Evolutionary conservation across 2,329 filamentous ascomycete species (phyloP), one percentile per base, ranked within the genome.

Genomic region (Cercospora sp.): DNA sequence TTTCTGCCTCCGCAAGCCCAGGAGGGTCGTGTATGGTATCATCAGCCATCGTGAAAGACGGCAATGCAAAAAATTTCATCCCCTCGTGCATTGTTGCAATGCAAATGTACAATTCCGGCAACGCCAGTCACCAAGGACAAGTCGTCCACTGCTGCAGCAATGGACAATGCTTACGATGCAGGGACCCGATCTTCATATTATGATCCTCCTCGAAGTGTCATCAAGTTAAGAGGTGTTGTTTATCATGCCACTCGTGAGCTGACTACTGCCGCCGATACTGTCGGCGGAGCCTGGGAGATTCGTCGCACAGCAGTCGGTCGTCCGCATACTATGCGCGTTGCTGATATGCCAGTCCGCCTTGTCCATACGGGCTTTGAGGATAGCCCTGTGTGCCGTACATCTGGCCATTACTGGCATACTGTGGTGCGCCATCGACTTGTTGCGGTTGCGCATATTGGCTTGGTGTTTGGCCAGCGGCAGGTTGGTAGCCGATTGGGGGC

Each of bases 401-500:
- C 73, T 80, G 79, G 64, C 78, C 78, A 71, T 76, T 78, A 67
- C 77, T 76, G 45, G 73, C 75, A 77, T 85, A 84, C 79, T 84
- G 83, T 73, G 80, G 80, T 73, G 84, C 83, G 73, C 82, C 81
- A 69, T 84, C 83, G 64, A 83, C 79, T 66, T 77, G 75, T 66
- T 83, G 79, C 71, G 76, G 80, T 72, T 80, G 80, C 20, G 81
- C 79, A 73, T 85, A 85, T 74, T 83, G 82, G 67, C 80, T 78
- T 64, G 80, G 79, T 63, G 79, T 75, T 36, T 80, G 79, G 66
- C 79, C 80, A 60, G 78, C 80, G 42, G 82, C 82, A 68, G 82
- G 81, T 68, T 83, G 81, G 72, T 85, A 85, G 63, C 82, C 83
- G 72, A 85, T 85, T 23, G 83, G 83, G 51, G 83, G 83, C 57